Base-by-base conservation (phyloP, 805 yeast genomes). In the Torulaspora maleeae region DNA sequence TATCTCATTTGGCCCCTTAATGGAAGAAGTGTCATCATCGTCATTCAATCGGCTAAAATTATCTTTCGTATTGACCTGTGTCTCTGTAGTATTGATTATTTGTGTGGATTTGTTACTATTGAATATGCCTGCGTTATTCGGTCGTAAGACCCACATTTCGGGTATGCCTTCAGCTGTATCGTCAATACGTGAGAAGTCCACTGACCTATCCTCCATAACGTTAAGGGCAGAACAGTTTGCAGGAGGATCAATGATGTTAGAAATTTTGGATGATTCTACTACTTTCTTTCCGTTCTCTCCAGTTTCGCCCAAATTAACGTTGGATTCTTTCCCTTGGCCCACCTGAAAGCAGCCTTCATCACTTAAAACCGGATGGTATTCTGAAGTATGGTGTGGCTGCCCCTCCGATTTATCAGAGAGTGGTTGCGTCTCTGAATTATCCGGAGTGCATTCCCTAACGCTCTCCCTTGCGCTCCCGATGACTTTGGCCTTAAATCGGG, bases 21-120 rank as follows among this genome's bases (percentile, higher is more conserved):
- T 15, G 17, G 8, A 27, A 5, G 36, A 19, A 6, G 17, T 22
- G 11, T 22, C 17, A 12, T 34, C 41, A 20, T 17, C 27, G 10
- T 24, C 19, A 8, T 20, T 17, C 15, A 12, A n/a, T 44, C 19
- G 10, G 13, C n/a, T 16, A 12, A n/a, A 27, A 5, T 15, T 24
- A 27, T 36, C 36, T 13, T 32, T 36, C 13, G 35, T 25, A 19
- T 41, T 33, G 9, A 43, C 50, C 29, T 54, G 53, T 2, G 59
- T 47, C 11, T 44, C 51, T 3, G 36, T 24, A 6, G 42, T 28
- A n/a, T 38, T 35, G n/a, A 57, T 54, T 17, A 55, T 20, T 32
- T 57, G 61, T 1, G 61, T 55, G 7, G 57, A 51, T 32, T 36
- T 45, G 36, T 47, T 49, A 25, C 55, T 54, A 30, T 44, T 46